Percentiles rank a stretch among this genome's conserved stretches.
phyloP scores from a whole-genome alignment of 192 early-diverging fungal species.

The Gigaspora rosea region DNA sequence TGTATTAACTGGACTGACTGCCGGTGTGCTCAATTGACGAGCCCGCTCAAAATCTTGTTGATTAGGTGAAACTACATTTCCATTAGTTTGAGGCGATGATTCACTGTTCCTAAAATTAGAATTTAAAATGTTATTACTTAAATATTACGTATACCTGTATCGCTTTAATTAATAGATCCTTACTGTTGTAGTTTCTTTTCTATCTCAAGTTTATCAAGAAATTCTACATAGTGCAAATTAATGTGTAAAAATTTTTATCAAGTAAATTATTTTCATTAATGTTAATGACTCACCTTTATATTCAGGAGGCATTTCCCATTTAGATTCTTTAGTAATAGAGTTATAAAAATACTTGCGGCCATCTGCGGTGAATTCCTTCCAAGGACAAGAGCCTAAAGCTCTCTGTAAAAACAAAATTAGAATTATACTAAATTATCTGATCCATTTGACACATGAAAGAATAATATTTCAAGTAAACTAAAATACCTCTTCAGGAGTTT shows the following conservation, averaged over 20 bases:
- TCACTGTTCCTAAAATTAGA: neutral
- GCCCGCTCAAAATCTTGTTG: constrained; percentile 32
- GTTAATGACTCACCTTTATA: constrained; percentile 49
- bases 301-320: constrained; percentile 85
- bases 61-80: constrained; percentile 32
- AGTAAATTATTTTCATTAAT: neutral
- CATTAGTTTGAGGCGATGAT: constrained; percentile 25
- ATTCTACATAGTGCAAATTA: constrained; percentile 30
- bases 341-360: constrained; percentile 89
- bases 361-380: constrained; percentile 85
- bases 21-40: constrained; percentile 21
- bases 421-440: neutral
- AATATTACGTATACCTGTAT: neutral
- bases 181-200: constrained; percentile 35
- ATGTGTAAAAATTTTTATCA: neutral
- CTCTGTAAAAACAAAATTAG: constrained; percentile 35
- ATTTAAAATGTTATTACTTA: neutral
- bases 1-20: constrained; percentile 24
- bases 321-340: constrained; percentile 70
- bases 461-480: neutral
- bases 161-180: neutral
- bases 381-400: constrained; percentile 61
- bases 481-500: constrained; percentile 69
- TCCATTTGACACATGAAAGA: neutral
- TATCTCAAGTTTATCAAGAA: constrained; percentile 41